These are phyloP conservation scores for Exobasidium cylindrosporum DNA, from an alignment of 1,284 basidiomycete genomes.

Conservation along the genomic window DNA sequence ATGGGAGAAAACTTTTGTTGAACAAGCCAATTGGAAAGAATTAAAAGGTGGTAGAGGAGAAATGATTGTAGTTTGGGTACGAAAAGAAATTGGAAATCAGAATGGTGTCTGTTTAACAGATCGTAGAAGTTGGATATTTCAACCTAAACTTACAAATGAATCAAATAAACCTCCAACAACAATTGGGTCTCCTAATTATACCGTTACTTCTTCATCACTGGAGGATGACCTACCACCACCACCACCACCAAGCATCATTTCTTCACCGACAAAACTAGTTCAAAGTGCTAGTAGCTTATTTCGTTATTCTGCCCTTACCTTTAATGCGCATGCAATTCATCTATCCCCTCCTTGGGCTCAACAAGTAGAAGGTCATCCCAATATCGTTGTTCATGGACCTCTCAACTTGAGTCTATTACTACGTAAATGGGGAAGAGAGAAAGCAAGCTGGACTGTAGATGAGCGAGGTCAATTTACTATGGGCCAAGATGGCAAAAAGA, in stretches of 20 bases:
- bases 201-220: not conserved
- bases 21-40: slow-evolving; percentile 15
- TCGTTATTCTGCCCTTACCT: slow-evolving; percentile 49
- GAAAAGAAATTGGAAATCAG: slow-evolving; percentile 14
- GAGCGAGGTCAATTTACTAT: slow-evolving; percentile 15
- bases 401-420: slow-evolving; percentile 36
- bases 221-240: not conserved
- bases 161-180: not conserved
- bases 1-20: slow-evolving; percentile 15
- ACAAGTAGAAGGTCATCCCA: slow-evolving; percentile 38
- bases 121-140: slow-evolving; percentile 19
- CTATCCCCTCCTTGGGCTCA: slow-evolving; percentile 42
- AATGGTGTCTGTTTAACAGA: slow-evolving; percentile 4
- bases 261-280: not conserved
- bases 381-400: slow-evolving; percentile 40
- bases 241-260: not conserved
- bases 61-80: slow-evolving; percentile 20
- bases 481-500: slow-evolving; percentile 10
- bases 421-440: slow-evolving; percentile 14
- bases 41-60: slow-evolving; percentile 12
- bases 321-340: slow-evolving; percentile 50
- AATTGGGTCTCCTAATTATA: not conserved
- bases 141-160: not conserved
- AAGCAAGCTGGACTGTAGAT: slow-evolving; percentile 4
- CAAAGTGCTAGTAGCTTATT: slow-evolving; percentile 36